Evolutionary conservation across 2,329 filamentous ascomycete genomes (phyloP).

Genomic region (Diaporthe citri): DNA sequence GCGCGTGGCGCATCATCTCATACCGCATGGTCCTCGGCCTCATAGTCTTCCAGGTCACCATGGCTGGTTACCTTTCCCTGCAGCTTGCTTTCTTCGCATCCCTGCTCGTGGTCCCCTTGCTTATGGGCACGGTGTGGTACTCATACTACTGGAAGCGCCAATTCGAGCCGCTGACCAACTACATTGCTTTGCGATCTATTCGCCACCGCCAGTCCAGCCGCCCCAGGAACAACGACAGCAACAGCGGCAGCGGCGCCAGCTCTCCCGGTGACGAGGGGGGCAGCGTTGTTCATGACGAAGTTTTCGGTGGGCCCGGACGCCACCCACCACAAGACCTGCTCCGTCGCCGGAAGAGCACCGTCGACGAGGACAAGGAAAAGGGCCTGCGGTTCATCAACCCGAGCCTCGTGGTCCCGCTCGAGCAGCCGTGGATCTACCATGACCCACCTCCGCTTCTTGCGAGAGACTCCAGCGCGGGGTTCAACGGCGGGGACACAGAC

Average conservation of each 20-base stretch:
- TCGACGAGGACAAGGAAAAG: constrained; percentile 80
- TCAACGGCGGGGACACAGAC: not conserved
- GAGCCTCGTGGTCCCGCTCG: constrained; percentile 76
- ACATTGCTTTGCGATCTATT: constrained; percentile 92
- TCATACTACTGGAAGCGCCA: constrained; percentile 83
- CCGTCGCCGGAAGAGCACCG: constrained; percentile 69
- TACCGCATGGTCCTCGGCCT: constrained; percentile 89
- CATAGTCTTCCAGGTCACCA: constrained; percentile 89
- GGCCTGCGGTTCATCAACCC: constrained; percentile 82
- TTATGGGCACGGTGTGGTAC: constrained; percentile 89
- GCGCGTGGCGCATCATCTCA: constrained; percentile 97
- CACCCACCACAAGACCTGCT: constrained; percentile 54
- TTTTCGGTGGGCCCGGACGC: constrained; percentile 50
- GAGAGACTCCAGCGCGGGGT: constrained; percentile 39
- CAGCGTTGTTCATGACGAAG: constrained; percentile 51
- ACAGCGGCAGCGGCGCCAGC: constrained; percentile 50
- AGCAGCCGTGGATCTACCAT: constrained; percentile 77
- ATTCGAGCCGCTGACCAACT: constrained; percentile 90
- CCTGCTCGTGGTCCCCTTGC: constrained; percentile 79
- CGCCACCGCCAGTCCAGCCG: constrained; percentile 60
- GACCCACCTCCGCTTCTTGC: constrained; percentile 61
- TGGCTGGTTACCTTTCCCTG: constrained; percentile 86
- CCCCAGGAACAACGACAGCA: constrained; percentile 62
- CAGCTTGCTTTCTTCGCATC: constrained; percentile 80
- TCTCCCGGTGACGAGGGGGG: not conserved